Conservation (phyloP, 768 basidiomycete species). For the Naganishia vaughanmartiniae region DNA sequence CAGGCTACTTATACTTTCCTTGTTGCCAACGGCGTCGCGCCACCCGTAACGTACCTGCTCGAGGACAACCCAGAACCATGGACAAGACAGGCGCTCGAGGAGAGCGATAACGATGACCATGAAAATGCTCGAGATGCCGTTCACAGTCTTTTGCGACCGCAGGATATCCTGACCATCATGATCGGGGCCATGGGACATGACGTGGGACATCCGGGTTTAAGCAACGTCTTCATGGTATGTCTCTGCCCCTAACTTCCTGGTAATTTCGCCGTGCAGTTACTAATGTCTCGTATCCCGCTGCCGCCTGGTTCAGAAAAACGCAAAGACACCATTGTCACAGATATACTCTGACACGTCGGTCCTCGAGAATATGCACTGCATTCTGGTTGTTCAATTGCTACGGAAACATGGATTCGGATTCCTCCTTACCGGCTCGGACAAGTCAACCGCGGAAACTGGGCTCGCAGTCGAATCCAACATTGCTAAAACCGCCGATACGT, state of each 20-base stretch:
- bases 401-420: conserved; percentile 71
- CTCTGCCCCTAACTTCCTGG: neutral
- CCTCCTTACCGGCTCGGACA: conserved; percentile 36
- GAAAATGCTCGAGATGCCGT: conserved; percentile 38
- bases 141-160: conserved; percentile 55
- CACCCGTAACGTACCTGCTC: conserved; percentile 65
- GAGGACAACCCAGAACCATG: conserved; percentile 50
- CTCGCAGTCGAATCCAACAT: conserved; percentile 1
- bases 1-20: conserved; percentile 89
- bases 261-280: neutral
- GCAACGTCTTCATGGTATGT: conserved; percentile 88
- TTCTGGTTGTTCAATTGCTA: conserved; percentile 74
- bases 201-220: conserved; percentile 92
- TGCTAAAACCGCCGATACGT: conserved; percentile 11
- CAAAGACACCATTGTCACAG: conserved; percentile 78
- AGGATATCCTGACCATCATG: conserved; percentile 78
- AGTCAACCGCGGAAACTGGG: neutral
- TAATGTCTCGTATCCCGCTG: neutral
- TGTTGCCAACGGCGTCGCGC: conserved; percentile 72
- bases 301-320: conserved; percentile 70
- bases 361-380: conserved; percentile 83
- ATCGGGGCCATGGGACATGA: conserved; percentile 96
- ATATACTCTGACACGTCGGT: conserved; percentile 87
- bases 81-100: conserved; percentile 36
- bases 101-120: conserved; percentile 30